A percentile compares a stretch with the other conserved stretches of the same genome.
Conservation (phyloP, 768 basidiomycete genomes). For the Trametopsis cervina region DNA sequence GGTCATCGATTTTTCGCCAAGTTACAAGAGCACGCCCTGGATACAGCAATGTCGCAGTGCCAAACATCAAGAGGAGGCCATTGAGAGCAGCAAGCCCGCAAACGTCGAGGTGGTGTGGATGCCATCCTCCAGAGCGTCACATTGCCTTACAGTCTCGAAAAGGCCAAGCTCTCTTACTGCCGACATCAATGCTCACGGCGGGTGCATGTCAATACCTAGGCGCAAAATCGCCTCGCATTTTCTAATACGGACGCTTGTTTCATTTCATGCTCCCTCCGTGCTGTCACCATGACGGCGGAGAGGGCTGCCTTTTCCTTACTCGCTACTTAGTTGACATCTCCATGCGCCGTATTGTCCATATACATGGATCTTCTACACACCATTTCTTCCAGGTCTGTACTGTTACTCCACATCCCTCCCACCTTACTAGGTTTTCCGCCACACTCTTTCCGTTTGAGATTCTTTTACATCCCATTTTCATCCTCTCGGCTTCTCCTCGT, state of each 20-base stretch:
- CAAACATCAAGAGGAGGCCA: constrained; percentile 10
- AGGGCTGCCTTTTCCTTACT: constrained; percentile 19
- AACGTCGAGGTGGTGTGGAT: neutral
- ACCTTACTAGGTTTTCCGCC: constrained; percentile 6
- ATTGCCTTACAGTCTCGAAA: too few relatives aligned
- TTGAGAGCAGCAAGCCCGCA: constrained; percentile 16
- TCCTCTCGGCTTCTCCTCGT: constrained; percentile 6
- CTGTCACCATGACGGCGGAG: neutral
- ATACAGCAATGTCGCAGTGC: constrained; percentile 2
- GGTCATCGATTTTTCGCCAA: constrained; percentile 32
- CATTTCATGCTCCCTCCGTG: constrained; percentile 39
- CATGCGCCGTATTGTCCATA: constrained; percentile 22
- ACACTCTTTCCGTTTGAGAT: constrained; percentile 15
- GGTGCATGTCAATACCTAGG: too few relatives aligned
- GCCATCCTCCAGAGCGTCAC: neutral
- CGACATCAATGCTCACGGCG: neutral
- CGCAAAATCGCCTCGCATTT: constrained; percentile 32
- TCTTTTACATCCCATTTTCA: constrained; percentile 16
- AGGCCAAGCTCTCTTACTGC: too few relatives aligned
- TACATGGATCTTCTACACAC: constrained; percentile 1
- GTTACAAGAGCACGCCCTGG: constrained; percentile 22
- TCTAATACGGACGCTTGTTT: constrained; percentile 70
- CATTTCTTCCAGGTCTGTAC: constrained; percentile 8
- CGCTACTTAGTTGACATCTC: constrained; percentile 15
- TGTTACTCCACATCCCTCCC: constrained; percentile 12